Base-by-base conservation (phyloP, 177 flowering plant species). In the Vitis hybrid region DNA sequence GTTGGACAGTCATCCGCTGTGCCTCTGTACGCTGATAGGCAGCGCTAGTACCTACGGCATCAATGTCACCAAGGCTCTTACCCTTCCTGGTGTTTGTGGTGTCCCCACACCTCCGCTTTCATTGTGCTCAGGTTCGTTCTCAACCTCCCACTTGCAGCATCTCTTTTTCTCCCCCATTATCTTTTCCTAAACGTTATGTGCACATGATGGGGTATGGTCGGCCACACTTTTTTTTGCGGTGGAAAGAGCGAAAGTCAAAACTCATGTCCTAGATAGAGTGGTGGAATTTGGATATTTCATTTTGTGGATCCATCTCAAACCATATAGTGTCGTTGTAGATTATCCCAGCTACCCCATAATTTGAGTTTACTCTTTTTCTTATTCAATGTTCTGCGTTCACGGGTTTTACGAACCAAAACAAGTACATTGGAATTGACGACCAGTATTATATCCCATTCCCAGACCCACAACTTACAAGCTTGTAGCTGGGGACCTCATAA, bases 21-120 rank as follows among this genome's bases (percentile, higher is more conserved):
- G 93, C 65, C 69, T 90, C 72, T 92, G 97, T 70, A 39, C 82
- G 67, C 72, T 89, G 78, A 78, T 91, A 11, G 81, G 74, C 9
- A 74, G 79, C 9, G 4, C 78, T 3, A 21, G 51, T 14, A 58
- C 30, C 30, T 59, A 60, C 1, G 88, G 88, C 0, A 3, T 85
- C 61, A 10, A 66, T 39, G 2, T 78, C 50, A 54, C 3, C 3
- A 79, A 68, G 57, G 90, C 88, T 30, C 68, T 81, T 6, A 54
- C 71, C 51, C 86, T 89, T 50, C 90, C 93, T 56, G 9, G 77
- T 17, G 76, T 71, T 56, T 89, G 93, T 56, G 21, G 62, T 1
- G 72, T 89, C 48, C 0, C 64, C 1, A 75, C 87, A 54, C 91
- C 90, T 26, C 74, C 86, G 1, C 49, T 77, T 51, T 56, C 65